Base-by-base conservation (phyloP, 257 asterid species). In the Capsicum rhomboideum region DNA sequence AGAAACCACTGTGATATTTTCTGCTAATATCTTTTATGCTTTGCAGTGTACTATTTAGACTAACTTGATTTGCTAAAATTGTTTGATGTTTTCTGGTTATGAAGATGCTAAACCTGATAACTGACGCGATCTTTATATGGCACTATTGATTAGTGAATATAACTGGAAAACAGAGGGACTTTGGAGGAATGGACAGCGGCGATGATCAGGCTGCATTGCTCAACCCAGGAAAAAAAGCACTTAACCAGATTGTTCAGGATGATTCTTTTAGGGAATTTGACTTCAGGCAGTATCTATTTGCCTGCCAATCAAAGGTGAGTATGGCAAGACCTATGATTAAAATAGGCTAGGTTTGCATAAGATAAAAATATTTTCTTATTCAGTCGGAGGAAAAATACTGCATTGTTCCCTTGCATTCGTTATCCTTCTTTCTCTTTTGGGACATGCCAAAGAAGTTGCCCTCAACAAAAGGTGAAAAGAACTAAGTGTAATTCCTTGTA, bases 181-280 rank as follows among this genome's bases (percentile, higher is more conserved):
- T 97, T 88, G 98, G 98, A 83, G 99, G 98, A 87, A 79, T 92
- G 90, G 98, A 93, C 83, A 86, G 82, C 74, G 98, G 90, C 54
- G 99, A 95, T 90, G 99, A 97, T 88, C 94, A 91, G 87, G 98
- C 98, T 84, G 90, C 91, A 82, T 89, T 97, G 83, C 93, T 97
- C 84, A 93, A 95, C 82, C 93, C 97, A 42, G 95, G 92, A 44
- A 93, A 87, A 84, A 95, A 91, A 86, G 77, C 92, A 84, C 88
- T 97, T 86, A 90, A 93, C 37, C 98, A 92, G 88, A 97, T 97
- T 87, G 92, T 97, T 87, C 95, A 90, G 82, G 97, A 97, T 74
- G 99, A 95, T 88, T 93, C 98, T 63, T 95, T 97, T 86, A 91
- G 98, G 92, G 98, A 97, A 86, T 97, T 95, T 83, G 98, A 97